Evolutionary conservation across 371 early-diverging fungal genomes (phyloP).

Genomic region (Mortierella sp.): DNA sequence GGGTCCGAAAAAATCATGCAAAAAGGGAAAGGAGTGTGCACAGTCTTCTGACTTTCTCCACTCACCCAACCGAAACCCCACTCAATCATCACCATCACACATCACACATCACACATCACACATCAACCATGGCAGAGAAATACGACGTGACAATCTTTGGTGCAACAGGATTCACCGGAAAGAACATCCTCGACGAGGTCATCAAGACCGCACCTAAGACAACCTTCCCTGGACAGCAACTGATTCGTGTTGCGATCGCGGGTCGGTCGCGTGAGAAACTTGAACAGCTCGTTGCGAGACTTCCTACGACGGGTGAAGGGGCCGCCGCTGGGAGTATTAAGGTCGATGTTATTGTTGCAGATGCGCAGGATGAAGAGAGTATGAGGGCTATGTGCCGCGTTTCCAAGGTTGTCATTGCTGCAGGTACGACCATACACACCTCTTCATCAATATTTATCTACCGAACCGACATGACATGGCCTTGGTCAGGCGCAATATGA

Average conservation of each 20-base stretch:
- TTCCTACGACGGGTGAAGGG: slow-evolving; percentile 21
- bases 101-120: not conserved
- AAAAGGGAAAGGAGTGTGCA: too few relatives aligned
- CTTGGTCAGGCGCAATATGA: not conserved
- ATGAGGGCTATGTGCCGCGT: slow-evolving; percentile 53
- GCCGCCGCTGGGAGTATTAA: slow-evolving; percentile 3
- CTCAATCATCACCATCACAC: too few relatives aligned
- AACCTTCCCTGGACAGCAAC: slow-evolving; percentile 24
- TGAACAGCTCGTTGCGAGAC: slow-evolving; percentile 35
- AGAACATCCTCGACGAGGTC: slow-evolving; percentile 79
- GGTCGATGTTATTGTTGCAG: slow-evolving; percentile 39
- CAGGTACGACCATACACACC: slow-evolving; percentile 21
- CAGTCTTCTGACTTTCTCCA: too few relatives aligned
- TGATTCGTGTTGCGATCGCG: slow-evolving; percentile 35
- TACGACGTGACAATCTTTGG: slow-evolving; percentile 86
- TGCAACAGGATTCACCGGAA: slow-evolving; percentile 90
- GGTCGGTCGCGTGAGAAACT: slow-evolving; percentile 39
- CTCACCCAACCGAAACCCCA: too few relatives aligned
- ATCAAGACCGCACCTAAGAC: slow-evolving; percentile 46
- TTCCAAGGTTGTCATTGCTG: slow-evolving; percentile 47
- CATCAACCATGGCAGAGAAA: slow-evolving; percentile 28
- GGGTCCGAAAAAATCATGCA: too few relatives aligned
- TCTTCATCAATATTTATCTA: not conserved
- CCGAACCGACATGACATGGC: not conserved
- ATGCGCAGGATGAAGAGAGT: slow-evolving; percentile 37